Evolutionary conservation across 352 stramenopile species (phyloP).

Genomic region (Globisporangium canariense): DNA sequence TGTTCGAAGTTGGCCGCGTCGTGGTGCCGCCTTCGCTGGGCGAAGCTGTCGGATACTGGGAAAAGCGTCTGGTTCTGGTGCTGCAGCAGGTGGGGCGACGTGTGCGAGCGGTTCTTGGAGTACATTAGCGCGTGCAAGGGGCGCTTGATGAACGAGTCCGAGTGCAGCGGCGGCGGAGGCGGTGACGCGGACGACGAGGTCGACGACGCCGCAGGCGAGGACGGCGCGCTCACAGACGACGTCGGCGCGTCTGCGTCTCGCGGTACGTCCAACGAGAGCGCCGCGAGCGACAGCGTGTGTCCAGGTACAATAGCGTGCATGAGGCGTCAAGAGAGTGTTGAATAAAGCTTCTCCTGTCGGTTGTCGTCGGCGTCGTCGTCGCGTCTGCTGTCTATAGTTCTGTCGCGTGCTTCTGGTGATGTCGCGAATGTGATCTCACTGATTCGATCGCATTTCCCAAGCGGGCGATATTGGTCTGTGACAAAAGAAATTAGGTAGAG

Average conservation of each 20-base stretch:
- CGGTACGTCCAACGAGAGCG: neutral
- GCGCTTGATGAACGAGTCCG: conserved; percentile 17
- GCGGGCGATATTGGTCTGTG: too few species aligned
- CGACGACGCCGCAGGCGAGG: neutral
- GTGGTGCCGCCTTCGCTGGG: conserved; percentile 14
- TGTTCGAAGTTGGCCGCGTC: conserved; percentile 17
- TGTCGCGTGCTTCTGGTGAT: too few species aligned
- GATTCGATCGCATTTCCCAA: too few species aligned
- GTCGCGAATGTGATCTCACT: too few species aligned
- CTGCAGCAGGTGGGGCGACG: conserved; percentile 55
- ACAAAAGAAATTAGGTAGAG: too few species aligned
- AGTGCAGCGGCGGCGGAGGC: neutral
- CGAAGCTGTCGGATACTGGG: conserved; percentile 16
- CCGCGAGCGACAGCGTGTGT: neutral
- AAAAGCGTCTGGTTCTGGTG: conserved; percentile 25
- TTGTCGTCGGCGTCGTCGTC: too few species aligned
- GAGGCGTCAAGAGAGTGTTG: neutral
- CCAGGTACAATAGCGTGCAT: neutral
- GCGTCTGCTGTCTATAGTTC: too few species aligned
- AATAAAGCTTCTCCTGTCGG: neutral
- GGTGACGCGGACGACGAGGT: conserved; percentile 3
- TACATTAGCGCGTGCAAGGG: conserved; percentile 41
- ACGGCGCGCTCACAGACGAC: neutral
- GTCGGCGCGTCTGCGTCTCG: neutral
- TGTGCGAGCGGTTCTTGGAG: conserved; percentile 54